Evolutionary conservation across 148 eudicot species (phyloP).

Genomic region (Rhododendron simsii): DNA sequence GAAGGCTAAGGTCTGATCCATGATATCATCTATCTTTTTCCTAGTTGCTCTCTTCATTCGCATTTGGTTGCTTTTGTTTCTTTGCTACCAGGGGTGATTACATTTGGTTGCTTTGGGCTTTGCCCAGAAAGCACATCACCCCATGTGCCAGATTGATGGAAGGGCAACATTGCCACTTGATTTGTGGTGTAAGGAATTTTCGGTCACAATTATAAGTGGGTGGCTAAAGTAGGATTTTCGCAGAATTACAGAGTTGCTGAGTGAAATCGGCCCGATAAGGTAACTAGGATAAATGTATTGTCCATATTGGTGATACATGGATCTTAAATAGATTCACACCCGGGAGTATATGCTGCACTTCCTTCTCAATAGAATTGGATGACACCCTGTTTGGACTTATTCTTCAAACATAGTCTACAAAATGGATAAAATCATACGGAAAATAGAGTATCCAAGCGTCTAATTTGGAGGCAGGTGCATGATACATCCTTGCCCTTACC

Average conservation of each 20-base stretch:
- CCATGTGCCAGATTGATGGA: background rate
- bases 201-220: background rate
- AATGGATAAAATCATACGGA: background rate
- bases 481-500: background rate
- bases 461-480: background rate
- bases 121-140: background rate
- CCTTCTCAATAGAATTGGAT: background rate
- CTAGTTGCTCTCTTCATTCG: background rate
- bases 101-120: background rate
- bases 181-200: background rate
- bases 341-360: background rate
- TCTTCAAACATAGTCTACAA: background rate
- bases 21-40: constrained; percentile 7
- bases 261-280: background rate
- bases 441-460: background rate
- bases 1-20: constrained; percentile 54
- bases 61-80: background rate
- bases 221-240: background rate
- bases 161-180: background rate
- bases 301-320: background rate
- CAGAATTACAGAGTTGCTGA: background rate
- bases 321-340: background rate
- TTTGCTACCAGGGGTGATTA: background rate
- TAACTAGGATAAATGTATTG: background rate
- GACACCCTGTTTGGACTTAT: background rate